Evolutionary conservation across 805 yeast genomes (phyloP), one percentile per base, ranked within the genome.

Genomic region (Wickerhamomyces pijperi): DNA sequence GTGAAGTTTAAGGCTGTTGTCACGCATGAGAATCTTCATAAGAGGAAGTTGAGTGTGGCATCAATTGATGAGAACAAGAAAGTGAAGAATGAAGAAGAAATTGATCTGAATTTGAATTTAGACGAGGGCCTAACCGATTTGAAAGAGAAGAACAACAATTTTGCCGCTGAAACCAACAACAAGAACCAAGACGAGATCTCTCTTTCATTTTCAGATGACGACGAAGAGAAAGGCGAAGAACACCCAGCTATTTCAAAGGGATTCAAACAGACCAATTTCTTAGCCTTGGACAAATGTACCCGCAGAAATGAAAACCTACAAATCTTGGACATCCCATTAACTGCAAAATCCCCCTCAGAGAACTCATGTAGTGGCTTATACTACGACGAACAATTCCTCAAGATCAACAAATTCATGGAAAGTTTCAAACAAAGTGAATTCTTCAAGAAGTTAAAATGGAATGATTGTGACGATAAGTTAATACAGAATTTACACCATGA

Each of bases 201-300:
- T 18, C 19, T 36, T n/a, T 25, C 37, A n/a, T 28, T 36, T n/a
- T 18, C 16, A 7, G 51, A 50, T 41, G 43, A 44, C 3, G 48
- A 47, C 19, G 54, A 49, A 36, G 45, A 43, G 17, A 47, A 39
- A 16, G 28, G 46, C 4, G 32, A 29, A 4, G 36, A 35, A 16
- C 14, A 34, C 5, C 7, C 28, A 35, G 28, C 32, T 28, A 18
- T 18, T n/a, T 36, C 46, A 12, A 43, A 38, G 23, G 55, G 47
- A 2, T 49, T 46, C 36, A 29, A 42, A 34, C 46, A 44, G 19
- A 75, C 81, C 2, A 50, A 58, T 13, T 90, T 87, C 49, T 57
- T 84, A 23, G 92, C 97, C 0, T 64, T 90, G 20, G 97, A 88
- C 54, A 90, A 90, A 56, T 85, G 94, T 49, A 61, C 82, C 1